Base-by-base conservation (phyloP, 1,284 basidiomycete genomes). In the Dichomitus squalens region DNA sequence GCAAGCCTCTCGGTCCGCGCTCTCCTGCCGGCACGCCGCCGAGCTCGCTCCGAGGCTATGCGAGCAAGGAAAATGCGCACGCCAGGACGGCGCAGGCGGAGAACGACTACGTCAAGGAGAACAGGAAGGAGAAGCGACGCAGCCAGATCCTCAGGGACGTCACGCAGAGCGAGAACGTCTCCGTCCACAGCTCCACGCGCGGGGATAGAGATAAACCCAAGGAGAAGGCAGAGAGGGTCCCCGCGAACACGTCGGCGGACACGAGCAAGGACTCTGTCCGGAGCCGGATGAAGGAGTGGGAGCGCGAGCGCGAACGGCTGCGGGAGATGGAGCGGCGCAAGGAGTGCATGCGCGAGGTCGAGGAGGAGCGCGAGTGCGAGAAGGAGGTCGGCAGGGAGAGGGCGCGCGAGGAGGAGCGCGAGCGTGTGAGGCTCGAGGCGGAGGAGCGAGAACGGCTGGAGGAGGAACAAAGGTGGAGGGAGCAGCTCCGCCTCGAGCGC, bases 201-300 rank as follows among this genome's bases (percentile, higher is more conserved):
- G 49, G 46, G 50, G 44, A 18, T 4, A 38, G 38, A 33, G 48
- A 49, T 27, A 49, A 52, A 11, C 29, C 29, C 29, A 31, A 31
- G 29, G 29, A 11, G 23, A 52, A 57, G 52, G 40, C 36, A 53
- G 54, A 55, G 49, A 56, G 50, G 64, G 52, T 58, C 52, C 64
- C 53, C 44, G 49, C 53, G 62, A 66, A 48, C 69, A 66, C 34
- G 68, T 71, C 49, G 40, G 58, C 56, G 51, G 61, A 63, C 53
- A 63, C 61, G 51, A 63, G 61, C 61, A 65, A 73, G 58, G 69
- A 73, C 57, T 61, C 78, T 71, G 84, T 81, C 12, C 74, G 74
- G 51, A 77, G 82, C 57, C 72, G 83, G 11, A 79, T 85, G 47
- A 73, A 69, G 54, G 83, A 85, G 58, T 85, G 84, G 83, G 83